Percentiles rank a stretch among this genome's conserved stretches.
phyloP scores from a whole-genome alignment of 345 rosid species.

The Cardamine occulta region DNA sequence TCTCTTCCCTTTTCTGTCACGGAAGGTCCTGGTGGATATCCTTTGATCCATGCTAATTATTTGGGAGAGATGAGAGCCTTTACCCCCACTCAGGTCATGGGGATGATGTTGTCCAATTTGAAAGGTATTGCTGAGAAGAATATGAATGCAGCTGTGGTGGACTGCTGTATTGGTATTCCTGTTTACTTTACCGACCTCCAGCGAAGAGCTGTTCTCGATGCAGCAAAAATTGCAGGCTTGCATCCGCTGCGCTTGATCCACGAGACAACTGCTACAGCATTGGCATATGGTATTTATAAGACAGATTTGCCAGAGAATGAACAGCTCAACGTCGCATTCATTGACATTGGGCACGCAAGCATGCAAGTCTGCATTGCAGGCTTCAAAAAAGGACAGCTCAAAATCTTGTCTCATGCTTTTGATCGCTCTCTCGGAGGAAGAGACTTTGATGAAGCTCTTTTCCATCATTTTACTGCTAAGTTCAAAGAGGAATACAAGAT shows the following conservation, averaged over 20 bases:
- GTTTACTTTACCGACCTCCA: constrained; percentile 90
- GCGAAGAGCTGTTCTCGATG: constrained; percentile 92
- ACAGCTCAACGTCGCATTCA: constrained; percentile 81
- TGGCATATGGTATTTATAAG: constrained; percentile 97
- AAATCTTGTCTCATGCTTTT: constrained; percentile 74
- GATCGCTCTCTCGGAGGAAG: constrained; percentile 90
- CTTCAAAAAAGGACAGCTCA: constrained; percentile 84
- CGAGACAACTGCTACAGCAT: constrained; percentile 93
- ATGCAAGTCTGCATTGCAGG: constrained; percentile 99
- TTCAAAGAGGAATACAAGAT: constrained; percentile 91
- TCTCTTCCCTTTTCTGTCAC: constrained; percentile 70
- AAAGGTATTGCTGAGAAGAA: constrained; percentile 90
- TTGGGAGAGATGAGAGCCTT: constrained; percentile 79
- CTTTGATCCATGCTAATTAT: constrained; percentile 81
- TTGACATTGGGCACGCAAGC: constrained; percentile 90
- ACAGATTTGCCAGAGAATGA: constrained; percentile 92
- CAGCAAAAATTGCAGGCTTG: constrained; percentile 90
- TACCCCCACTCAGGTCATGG: constrained; percentile 92
- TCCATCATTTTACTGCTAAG: constrained; percentile 72
- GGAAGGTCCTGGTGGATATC: constrained; percentile 90
- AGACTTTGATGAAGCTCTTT: constrained; percentile 89
- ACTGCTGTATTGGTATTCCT: constrained; percentile 96
- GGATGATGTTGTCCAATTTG: constrained; percentile 82
- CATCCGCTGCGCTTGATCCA: constrained; percentile 85
- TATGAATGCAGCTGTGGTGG: constrained; percentile 81